Evolutionary conservation across 2,329 filamentous ascomycete genomes (phyloP).

Genomic region (Aspergillus sp.): DNA sequence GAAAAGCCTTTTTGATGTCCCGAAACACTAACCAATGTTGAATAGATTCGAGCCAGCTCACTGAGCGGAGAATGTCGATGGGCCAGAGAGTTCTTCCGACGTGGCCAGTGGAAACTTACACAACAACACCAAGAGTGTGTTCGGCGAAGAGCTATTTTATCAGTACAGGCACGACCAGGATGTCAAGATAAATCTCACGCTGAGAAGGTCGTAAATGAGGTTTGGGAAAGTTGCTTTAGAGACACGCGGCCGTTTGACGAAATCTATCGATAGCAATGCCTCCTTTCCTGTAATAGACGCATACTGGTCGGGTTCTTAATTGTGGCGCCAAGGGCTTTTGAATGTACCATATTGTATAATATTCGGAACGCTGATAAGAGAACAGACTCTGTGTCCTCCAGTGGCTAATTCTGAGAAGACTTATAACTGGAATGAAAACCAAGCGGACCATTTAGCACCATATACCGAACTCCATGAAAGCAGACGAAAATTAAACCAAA

Average conservation of each 20-base stretch:
- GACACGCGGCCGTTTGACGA: conserved; percentile 97
- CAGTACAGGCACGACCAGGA: conserved; percentile 72
- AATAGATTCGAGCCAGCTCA: conserved; percentile 84
- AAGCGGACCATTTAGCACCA: conserved; percentile 3
- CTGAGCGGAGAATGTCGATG: conserved; percentile 93
- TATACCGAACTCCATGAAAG: conserved; percentile 17
- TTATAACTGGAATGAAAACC: neutral
- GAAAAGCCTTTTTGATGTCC: neutral
- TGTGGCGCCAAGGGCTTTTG: neutral
- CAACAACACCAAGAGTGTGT: conserved; percentile 95
- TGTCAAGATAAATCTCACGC: conserved; percentile 88
- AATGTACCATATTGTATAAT: conserved; percentile 17
- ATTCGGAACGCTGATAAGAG: conserved; percentile 4
- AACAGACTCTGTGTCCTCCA: neutral
- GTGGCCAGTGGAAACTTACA: conserved; percentile 83
- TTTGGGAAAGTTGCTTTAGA: conserved; percentile 96
- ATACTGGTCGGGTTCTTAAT: neutral
- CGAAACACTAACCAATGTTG: conserved; percentile 16
- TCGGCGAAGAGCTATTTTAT: conserved; percentile 73
- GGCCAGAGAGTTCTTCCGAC: conserved; percentile 77
- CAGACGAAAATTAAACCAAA: conserved; percentile 12
- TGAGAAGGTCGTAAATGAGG: conserved; percentile 84
- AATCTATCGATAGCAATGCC: conserved; percentile 68
- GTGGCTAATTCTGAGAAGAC: conserved; percentile 3
- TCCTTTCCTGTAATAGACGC: neutral